Percentiles rank a stretch among this genome's conserved stretches.
These are phyloP conservation scores for Stellera chamaejasme DNA, from an alignment of 345 rosid genomes.

Conservation along the genomic window DNA sequence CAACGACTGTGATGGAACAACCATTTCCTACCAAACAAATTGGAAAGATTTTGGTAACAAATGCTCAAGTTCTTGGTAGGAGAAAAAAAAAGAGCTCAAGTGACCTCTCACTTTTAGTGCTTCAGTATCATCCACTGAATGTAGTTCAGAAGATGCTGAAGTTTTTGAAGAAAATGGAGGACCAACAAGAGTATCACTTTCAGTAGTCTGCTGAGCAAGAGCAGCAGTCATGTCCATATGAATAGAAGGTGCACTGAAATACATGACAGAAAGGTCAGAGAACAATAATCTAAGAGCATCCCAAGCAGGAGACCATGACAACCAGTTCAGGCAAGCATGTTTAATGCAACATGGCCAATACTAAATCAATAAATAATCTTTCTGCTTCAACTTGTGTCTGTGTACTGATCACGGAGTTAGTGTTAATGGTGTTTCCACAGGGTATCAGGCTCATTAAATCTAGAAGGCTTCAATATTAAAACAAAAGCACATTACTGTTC, in stretches of 20 bases:
- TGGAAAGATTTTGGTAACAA: slow-evolving; percentile 13
- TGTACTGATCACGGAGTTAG: too few species aligned
- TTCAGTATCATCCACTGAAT: slow-evolving; percentile 36
- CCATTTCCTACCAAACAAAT: slow-evolving; percentile 31
- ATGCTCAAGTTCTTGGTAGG: not conserved
- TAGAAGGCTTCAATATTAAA: too few species aligned
- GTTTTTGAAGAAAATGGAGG: slow-evolving; percentile 39
- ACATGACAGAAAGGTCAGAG: slow-evolving; percentile 8
- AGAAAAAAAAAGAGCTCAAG: slow-evolving; percentile 10
- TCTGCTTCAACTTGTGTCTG: too few species aligned
- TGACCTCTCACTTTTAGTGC: slow-evolving; percentile 36
- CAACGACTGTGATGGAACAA: slow-evolving; percentile 37
- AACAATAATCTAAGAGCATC: not conserved
- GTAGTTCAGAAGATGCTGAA: slow-evolving; percentile 41
- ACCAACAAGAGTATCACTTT: slow-evolving; percentile 29
- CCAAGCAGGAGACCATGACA: too few species aligned
- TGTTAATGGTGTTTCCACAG: too few species aligned
- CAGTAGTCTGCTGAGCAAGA: slow-evolving; percentile 35
- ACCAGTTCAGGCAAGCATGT: too few species aligned
- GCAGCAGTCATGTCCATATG: slow-evolving; percentile 44
- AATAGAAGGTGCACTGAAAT: slow-evolving; percentile 44
- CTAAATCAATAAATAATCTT: too few species aligned
- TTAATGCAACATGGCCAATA: too few species aligned
- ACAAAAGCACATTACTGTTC: too few species aligned
- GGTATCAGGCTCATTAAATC: too few species aligned